phyloP scores from a whole-genome alignment of 2,329 filamentous ascomycete genomes.

The Graphium sp. region DNA sequence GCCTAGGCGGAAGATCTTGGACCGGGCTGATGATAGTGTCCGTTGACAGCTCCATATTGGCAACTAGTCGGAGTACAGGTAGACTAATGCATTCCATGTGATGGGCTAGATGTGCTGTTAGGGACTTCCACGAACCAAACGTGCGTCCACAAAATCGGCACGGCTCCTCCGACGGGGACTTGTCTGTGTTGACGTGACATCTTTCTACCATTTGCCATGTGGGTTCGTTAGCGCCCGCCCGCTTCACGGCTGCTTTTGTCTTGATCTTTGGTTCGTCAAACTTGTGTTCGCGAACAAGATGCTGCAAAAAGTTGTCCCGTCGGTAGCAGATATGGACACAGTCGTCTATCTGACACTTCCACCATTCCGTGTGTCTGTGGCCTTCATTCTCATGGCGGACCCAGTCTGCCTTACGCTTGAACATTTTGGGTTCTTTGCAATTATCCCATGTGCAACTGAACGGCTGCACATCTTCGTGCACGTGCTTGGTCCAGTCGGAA shows the following conservation, averaged over 20 bases:
- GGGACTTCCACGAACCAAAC: conserved; percentile 78
- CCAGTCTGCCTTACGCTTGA: conserved; percentile 94
- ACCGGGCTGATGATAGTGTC: conserved; percentile 54
- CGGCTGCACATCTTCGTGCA: conserved; percentile 83
- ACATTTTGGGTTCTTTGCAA: conserved; percentile 74
- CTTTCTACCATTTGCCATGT: conserved; percentile 65
- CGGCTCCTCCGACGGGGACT: conserved; percentile 54
- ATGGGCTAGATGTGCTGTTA: conserved; percentile 83
- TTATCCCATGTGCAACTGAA: conserved; percentile 83
- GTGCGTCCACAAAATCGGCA: conserved; percentile 76
- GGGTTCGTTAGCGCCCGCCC: conserved; percentile 36
- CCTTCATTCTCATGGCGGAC: conserved; percentile 86
- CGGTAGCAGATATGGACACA: conserved; percentile 73
- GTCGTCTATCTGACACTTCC: conserved; percentile 68
- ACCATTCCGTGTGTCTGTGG: conserved; percentile 81
- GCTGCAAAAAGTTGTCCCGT: conserved; percentile 85
- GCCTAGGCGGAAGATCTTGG: conserved; percentile 33
- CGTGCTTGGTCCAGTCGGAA: conserved; percentile 93
- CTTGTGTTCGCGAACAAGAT: conserved; percentile 84
- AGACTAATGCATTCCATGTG: conserved; percentile 89
- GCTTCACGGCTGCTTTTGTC: conserved; percentile 51
- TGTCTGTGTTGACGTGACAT: conserved; percentile 55
- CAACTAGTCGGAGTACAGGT: conserved; percentile 52
- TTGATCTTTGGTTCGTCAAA: conserved; percentile 68
- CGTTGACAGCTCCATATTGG: conserved; percentile 29